Conservation (phyloP, 345 rosid genomes). For the Psidium friedrichsthalianum region DNA sequence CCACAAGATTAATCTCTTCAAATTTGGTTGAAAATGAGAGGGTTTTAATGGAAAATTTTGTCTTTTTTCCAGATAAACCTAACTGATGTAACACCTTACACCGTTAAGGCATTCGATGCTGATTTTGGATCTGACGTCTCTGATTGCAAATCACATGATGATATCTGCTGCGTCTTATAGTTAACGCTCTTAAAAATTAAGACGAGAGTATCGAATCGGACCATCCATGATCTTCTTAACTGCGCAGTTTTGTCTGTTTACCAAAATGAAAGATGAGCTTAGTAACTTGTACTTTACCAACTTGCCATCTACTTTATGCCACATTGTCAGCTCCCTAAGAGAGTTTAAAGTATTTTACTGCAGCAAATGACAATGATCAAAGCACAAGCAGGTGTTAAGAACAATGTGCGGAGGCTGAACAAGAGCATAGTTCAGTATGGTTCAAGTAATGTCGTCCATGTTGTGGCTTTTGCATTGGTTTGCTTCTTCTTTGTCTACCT, state of each 20-base stretch:
- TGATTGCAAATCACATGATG: background rate
- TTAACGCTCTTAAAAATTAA: background rate
- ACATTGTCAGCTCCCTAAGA: background rate
- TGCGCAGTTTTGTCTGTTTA: background rate
- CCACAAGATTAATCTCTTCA: background rate
- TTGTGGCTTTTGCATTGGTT: slow-evolving; percentile 63
- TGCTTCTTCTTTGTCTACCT: slow-evolving; percentile 64
- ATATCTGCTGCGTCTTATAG: too few species aligned
- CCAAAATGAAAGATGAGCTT: background rate
- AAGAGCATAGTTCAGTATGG: slow-evolving; percentile 66
- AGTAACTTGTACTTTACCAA: background rate
- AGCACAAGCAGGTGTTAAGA: slow-evolving; percentile 95
- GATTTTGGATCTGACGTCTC: background rate
- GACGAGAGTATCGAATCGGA: background rate
- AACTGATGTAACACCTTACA: background rate
- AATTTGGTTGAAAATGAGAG: background rate
- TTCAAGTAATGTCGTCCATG: slow-evolving; percentile 67
- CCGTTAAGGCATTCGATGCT: background rate
- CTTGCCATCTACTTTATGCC: background rate
- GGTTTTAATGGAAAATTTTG: background rate
- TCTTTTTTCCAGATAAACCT: background rate
- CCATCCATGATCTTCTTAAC: background rate
- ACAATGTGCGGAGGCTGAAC: slow-evolving; percentile 82
- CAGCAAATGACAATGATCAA: slow-evolving; percentile 80
- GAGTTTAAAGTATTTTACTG: background rate